A percentile compares a stretch with the other conserved stretches of the same genome.
phyloP scores from a whole-genome alignment of 345 rosid genomes.

The Erodium maritimum region DNA sequence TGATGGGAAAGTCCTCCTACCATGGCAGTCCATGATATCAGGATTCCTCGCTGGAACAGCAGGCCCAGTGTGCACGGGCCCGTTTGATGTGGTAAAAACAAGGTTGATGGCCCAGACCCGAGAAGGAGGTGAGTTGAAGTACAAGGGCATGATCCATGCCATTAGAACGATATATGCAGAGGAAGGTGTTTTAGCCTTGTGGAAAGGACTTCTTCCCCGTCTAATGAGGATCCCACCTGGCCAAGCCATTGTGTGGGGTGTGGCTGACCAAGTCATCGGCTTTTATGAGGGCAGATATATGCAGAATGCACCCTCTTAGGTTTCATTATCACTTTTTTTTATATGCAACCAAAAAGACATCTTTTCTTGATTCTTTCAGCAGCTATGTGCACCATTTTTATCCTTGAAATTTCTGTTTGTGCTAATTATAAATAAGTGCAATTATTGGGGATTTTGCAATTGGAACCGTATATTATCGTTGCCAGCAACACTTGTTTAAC shows the following conservation, averaged over 20 bases:
- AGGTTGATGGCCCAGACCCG: conserved; percentile 86
- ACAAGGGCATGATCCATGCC: conserved; percentile 89
- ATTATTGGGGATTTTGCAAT: too few species aligned
- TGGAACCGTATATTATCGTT: too few species aligned
- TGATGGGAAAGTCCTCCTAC: conserved; percentile 66
- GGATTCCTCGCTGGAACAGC: conserved; percentile 93
- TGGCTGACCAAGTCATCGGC: conserved; percentile 88
- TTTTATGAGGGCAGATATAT: conserved; percentile 61
- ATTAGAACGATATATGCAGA: conserved; percentile 66
- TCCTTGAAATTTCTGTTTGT: too few species aligned
- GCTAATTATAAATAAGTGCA: too few species aligned
- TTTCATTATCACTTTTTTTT: conserved; percentile 8
- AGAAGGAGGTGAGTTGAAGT: conserved; percentile 48
- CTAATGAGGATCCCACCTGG: conserved; percentile 98
- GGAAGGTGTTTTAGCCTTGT: conserved; percentile 71
- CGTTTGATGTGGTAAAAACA: conserved; percentile 97
- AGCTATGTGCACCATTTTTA: too few species aligned
- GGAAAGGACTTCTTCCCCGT: conserved; percentile 92
- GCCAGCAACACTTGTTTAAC: too few species aligned
- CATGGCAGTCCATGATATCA: conserved; percentile 95
- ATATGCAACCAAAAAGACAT: too few species aligned
- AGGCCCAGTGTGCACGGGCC: conserved; percentile 90
- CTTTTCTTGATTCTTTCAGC: too few species aligned
- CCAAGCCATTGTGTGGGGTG: conserved; percentile 98
- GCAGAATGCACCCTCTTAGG: conserved; percentile 34